phyloP scores from a whole-genome alignment of 2,329 filamentous ascomycete genomes.

The Helotiales sp. region DNA sequence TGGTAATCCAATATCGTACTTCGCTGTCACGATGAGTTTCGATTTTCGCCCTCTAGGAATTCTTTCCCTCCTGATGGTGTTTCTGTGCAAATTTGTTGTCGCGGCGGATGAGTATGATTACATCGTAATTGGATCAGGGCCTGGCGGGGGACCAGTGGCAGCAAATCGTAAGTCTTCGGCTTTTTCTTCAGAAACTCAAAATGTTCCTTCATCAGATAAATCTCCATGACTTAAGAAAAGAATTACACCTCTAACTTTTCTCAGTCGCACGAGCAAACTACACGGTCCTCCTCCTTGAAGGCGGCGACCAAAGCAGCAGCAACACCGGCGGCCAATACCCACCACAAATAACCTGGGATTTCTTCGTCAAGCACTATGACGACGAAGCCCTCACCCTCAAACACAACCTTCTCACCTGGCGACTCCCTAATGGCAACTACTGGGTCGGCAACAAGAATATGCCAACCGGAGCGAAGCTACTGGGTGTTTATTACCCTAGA shows the following conservation, averaged over 20 bases:
- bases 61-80: background rate
- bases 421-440: slow-evolving; percentile 23
- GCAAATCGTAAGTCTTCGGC: too few relatives aligned
- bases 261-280: slow-evolving; percentile 56
- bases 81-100: background rate
- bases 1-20: too few relatives aligned
- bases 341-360: slow-evolving; percentile 51
- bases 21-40: background rate
- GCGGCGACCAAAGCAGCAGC: slow-evolving; percentile 52
- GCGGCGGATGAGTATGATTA: slow-evolving; percentile 51
- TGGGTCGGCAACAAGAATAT: slow-evolving; percentile 39
- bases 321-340: background rate
- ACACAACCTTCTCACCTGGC: slow-evolving; percentile 51
- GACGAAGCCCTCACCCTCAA: slow-evolving; percentile 50
- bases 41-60: background rate
- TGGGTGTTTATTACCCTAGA: slow-evolving; percentile 48
- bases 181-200: too few relatives aligned
- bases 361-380: slow-evolving; percentile 57
- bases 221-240: too few relatives aligned
- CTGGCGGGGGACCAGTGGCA: slow-evolving; percentile 56
- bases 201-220: too few relatives aligned
- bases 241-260: too few relatives aligned
- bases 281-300: slow-evolving; percentile 58
- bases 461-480: slow-evolving; percentile 42
- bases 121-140: slow-evolving; percentile 57